phyloP scores from a whole-genome alignment of 1,284 basidiomycete genomes.

The Cerioporus squamosus region DNA sequence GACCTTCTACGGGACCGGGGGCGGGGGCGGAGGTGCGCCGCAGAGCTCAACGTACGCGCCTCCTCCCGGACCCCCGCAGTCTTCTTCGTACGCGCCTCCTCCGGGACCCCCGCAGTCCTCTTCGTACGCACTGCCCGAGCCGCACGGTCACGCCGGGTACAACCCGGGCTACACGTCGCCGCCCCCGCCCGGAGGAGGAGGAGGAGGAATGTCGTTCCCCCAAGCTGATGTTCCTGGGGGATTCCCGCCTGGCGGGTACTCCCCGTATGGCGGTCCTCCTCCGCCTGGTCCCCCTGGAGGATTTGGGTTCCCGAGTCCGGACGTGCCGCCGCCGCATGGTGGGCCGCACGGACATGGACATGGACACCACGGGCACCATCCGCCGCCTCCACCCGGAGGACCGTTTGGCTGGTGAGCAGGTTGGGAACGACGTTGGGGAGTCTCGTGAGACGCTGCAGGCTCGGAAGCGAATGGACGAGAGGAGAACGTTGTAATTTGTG shows the following conservation, averaged over 20 bases:
- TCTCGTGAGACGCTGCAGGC: too few species aligned
- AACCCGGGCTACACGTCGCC: constrained; percentile 24
- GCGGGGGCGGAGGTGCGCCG: background rate
- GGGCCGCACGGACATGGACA: constrained; percentile 3
- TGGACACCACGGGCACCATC: background rate
- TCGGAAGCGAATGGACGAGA: too few species aligned
- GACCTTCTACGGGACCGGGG: constrained; percentile 15
- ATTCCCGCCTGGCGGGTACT: constrained; percentile 14
- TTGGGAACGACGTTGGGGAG: too few species aligned
- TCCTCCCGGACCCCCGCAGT: constrained; percentile 15
- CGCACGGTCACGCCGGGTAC: constrained; percentile 9
- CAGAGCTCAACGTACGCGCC: constrained; percentile 8
- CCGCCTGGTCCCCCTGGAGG: constrained; percentile 20
- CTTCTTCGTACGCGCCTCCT: constrained; percentile 12
- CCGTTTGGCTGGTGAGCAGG: constrained; percentile 26
- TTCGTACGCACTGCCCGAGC: constrained; percentile 9
- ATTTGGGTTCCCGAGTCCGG: constrained; percentile 23
- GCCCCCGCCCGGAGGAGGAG: background rate
- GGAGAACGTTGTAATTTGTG: too few species aligned
- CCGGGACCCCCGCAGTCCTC: constrained; percentile 5
- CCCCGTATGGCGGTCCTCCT: constrained; percentile 20
- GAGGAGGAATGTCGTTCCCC: constrained; percentile 11
- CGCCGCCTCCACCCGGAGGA: constrained; percentile 14
- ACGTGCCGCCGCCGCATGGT: constrained; percentile 12
- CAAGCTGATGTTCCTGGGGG: constrained; percentile 8